These are phyloP conservation scores for Trypanosoma melophagium DNA, from an alignment of 208 protist genomes.

Conservation along the genomic window DNA sequence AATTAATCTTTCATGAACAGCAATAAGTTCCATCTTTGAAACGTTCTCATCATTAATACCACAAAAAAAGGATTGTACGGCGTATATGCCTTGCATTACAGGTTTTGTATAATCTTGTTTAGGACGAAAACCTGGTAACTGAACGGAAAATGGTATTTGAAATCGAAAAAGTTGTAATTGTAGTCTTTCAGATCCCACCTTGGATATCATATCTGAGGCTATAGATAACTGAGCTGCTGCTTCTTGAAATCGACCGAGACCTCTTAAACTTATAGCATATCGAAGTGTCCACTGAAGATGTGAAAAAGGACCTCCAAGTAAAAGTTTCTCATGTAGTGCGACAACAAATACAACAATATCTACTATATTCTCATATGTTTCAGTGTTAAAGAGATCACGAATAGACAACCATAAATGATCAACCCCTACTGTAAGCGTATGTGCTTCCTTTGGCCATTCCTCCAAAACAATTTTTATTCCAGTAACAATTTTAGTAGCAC, in stretches of 20 bases:
- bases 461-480: conserved; percentile 66
- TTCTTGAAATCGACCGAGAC: conserved; percentile 48
- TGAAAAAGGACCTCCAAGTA: conserved; percentile 57
- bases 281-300: conserved; percentile 74
- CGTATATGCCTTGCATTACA: conserved; percentile 26
- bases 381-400: conserved; percentile 43
- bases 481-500: conserved; percentile 49
- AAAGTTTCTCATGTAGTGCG: conserved; percentile 66
- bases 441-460: conserved; percentile 60
- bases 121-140: not conserved
- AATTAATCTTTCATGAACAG: conserved; percentile 25
- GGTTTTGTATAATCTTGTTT: conserved; percentile 32
- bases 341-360: conserved; percentile 68
- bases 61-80: conserved; percentile 32
- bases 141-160: conserved; percentile 24
- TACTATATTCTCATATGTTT: conserved; percentile 47
- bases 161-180: conserved; percentile 74
- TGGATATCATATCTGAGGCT: conserved; percentile 43
- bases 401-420: conserved; percentile 64
- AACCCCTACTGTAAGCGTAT: conserved; percentile 48
- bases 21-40: conserved; percentile 18
- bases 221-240: conserved; percentile 41
- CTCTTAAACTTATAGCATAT: conserved; percentile 62
- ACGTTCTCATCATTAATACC: conserved; percentile 22
- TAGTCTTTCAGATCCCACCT: conserved; percentile 59